Base-by-base conservation (phyloP, 1,139 yeast genomes). In the Lodderomyces pseudojiufengensis region DNA sequence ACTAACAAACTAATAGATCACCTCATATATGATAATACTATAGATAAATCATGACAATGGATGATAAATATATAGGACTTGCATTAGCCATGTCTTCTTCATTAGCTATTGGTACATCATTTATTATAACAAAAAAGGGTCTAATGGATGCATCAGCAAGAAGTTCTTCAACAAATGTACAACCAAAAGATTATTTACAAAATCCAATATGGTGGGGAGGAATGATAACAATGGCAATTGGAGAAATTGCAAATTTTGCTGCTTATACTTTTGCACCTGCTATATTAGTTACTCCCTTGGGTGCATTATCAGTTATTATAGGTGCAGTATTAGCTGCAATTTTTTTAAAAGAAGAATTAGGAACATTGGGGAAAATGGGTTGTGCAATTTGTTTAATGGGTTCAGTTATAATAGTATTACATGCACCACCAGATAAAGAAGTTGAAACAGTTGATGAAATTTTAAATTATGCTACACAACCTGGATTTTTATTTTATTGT, bases 171-270 rank as follows among this genome's bases (percentile, higher is more conserved):
- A 75, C 58, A 31, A 59, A 71, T 39, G 85, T 82, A 24, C 85
- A 83, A 40, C 84, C 86, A 14, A 79, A 73, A 51, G 80, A 82
- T 50, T 87, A 87, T 55, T 65, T 87, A 43, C 79, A 74, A 46
- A 86, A 85, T 55, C 96, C 97, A 8, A 76, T 86, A 31, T 87
- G 97, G 97, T 85, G 95, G 88, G 87, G 94, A 0, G 97, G 97
- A 11, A 87, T 88, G 76, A 52, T 80, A 24, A 78, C 94, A 37
- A 88, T 87, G 97, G 95, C 94, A 2, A 61, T 87, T 25, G 97
- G 97, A 4, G 97, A 87, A 57, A 65, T 87, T 32, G 95, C 96
- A 39, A 87, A 87, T 57, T 87, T 87, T 57, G 96, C 96, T 9
- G 97, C 97, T 1, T 87, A 87, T 54, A 88, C 96, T 1, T 87